These are phyloP conservation scores for Cladosporium oxysporum DNA, from an alignment of 2,329 filamentous ascomycete species.

Conservation along the genomic window DNA sequence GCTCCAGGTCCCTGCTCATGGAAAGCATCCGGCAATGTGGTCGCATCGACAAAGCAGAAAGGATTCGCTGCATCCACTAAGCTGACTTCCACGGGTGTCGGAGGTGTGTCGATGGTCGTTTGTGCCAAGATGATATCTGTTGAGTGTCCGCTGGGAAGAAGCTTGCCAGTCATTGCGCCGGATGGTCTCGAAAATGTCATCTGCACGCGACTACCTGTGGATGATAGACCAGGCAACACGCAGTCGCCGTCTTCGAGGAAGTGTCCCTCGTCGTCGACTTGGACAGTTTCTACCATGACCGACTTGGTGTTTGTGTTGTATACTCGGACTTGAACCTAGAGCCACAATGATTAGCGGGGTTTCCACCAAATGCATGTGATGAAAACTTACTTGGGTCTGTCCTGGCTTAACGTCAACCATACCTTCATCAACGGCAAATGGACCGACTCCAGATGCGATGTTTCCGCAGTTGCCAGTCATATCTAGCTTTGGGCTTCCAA, in stretches of 20 bases:
- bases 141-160: constrained; percentile 25
- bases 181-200: constrained; percentile 26
- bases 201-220: constrained; percentile 24
- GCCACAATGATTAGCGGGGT: neutral
- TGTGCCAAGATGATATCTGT: constrained; percentile 26
- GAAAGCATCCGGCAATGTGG: constrained; percentile 21
- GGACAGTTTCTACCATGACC: constrained; percentile 28
- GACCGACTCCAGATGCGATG: constrained; percentile 29
- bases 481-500: constrained; percentile 27
- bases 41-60: constrained; percentile 25
- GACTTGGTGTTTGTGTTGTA: constrained; percentile 31
- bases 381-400: neutral
- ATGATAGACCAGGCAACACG: constrained; percentile 23
- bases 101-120: constrained; percentile 22
- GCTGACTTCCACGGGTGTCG: constrained; percentile 24
- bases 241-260: constrained; percentile 32
- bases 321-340: constrained; percentile 27
- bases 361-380: neutral
- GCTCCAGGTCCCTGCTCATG: constrained; percentile 16
- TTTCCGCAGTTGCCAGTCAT: constrained; percentile 32
- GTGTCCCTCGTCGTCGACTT: constrained; percentile 28
- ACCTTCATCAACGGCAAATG: constrained; percentile 31
- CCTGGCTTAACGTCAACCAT: constrained; percentile 26
- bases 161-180: constrained; percentile 28
- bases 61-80: constrained; percentile 30